Base-by-base conservation (phyloP, 1,284 basidiomycete species). In the Leccinum fallax region DNA sequence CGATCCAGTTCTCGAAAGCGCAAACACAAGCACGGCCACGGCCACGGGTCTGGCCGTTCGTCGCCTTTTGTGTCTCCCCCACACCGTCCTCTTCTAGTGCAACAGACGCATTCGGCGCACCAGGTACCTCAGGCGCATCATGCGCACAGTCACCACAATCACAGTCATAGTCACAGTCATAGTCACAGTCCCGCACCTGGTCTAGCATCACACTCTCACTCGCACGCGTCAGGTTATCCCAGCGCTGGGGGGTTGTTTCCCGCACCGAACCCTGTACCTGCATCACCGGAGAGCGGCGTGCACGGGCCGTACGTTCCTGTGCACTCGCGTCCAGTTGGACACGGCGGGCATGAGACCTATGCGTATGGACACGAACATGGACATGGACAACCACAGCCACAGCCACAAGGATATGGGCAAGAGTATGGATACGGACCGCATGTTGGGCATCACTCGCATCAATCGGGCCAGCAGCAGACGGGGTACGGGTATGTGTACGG, bases 251-350 rank as follows among this genome's bases (percentile, higher is more conserved):
- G 51, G 5, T 6, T 46, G 7, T 53, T 63, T 5, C 43, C 43
- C 15, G 19, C 19, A 48, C 43, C 19, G 0, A 46, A 46, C 10
- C 43, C 43, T 3, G 5, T 46, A 11, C 55, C 63, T 1, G 60
- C 49, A 38, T 34, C 57, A 40, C 51, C 59, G 2, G 63, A 55
- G 2, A 46, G 58, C 2, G 8, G 7, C 7, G 30, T n/a, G 51
- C 38, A 53, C 4, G 60, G 43, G n/a, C 6, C 28, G 55, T 52
- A 65, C 19, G 1, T 19, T 13, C 57, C 62, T 5, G 5, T 28
- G 3, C 65, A 56, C 9, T 61, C 63, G 19, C 40, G 51, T 24
- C 63, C 64, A 2, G 52, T 67, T 2, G 65, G 61, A 9, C 5
- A 53, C 3, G 62, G 48, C 8, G 61, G 56, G 19, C 11, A 15